Conservation (phyloP, 352 stramenopile genomes). For the Globisporangium echinulatum region DNA sequence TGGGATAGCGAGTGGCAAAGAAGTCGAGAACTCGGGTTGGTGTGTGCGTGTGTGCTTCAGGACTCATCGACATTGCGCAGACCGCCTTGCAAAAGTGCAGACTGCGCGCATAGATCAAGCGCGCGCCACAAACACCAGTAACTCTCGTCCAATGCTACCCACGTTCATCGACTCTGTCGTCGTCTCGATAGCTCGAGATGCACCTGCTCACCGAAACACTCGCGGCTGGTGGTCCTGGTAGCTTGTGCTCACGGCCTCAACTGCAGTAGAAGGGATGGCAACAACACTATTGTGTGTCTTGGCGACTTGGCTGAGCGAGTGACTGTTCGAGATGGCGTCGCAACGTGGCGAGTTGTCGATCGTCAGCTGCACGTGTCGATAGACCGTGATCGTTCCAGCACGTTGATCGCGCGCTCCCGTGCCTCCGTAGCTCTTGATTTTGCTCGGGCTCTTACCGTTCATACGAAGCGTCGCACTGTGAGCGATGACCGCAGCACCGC, state of each 20-base stretch:
- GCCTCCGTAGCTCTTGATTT: not conserved
- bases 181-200: too few species aligned
- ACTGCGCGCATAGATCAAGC: too few species aligned
- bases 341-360: slow-evolving; percentile 5
- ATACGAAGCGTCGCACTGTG: not conserved
- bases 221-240: slow-evolving; percentile 30
- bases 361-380: slow-evolving; percentile 20
- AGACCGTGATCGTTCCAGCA: slow-evolving; percentile 25
- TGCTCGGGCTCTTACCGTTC: not conserved
- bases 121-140: too few species aligned
- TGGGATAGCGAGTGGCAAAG: not conserved
- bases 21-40: slow-evolving; percentile 3
- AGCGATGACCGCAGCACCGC: slow-evolving; percentile 3
- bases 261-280: too few species aligned
- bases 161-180: too few species aligned
- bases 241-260: slow-evolving; percentile 1
- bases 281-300: slow-evolving; percentile 6
- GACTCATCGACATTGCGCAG: too few species aligned
- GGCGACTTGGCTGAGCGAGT: not conserved
- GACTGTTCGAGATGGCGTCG: not conserved
- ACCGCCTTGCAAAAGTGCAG: too few species aligned
- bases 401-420: not conserved
- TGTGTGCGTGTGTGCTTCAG: too few species aligned
- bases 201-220: slow-evolving; percentile 29
- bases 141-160: too few species aligned